phyloP scores from a whole-genome alignment of 208 protist genomes.

The Leishmania mexicana region DNA sequence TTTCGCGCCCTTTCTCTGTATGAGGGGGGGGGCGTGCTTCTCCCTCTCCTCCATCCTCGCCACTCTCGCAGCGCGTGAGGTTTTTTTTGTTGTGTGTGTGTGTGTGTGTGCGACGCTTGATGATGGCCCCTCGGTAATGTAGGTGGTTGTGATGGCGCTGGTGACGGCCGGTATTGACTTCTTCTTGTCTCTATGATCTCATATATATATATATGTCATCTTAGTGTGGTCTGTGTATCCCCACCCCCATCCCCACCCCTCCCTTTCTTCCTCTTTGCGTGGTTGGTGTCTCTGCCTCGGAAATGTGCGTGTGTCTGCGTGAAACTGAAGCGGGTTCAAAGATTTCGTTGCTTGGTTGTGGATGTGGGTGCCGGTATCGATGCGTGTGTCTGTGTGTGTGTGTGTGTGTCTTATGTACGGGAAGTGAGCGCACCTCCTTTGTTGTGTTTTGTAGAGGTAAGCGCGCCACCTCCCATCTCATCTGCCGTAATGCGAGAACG shows the following conservation, averaged over 20 bases:
- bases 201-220: not conserved
- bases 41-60: not conserved
- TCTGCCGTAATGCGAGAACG: not conserved
- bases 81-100: no score
- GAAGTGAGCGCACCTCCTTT: not conserved
- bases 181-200: not conserved
- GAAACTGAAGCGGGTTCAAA: not conserved
- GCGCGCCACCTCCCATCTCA: not conserved
- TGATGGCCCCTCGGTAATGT: not conserved
- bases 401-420: not conserved
- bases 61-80: not conserved
- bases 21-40: not conserved
- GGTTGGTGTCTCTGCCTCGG: not conserved
- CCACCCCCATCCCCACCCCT: not conserved
- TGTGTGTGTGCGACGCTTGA: no score
- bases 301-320: not conserved
- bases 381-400: constrained; percentile 3
- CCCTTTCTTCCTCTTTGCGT: no score
- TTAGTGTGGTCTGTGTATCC: not conserved
- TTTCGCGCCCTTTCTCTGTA: not conserved
- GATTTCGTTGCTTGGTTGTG: not conserved
- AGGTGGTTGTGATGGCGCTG: not conserved
- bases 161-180: not conserved
- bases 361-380: not conserved
- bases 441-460: not conserved